Conservation (phyloP, 1,284 basidiomycete species). For the Rhodofomes roseus region DNA sequence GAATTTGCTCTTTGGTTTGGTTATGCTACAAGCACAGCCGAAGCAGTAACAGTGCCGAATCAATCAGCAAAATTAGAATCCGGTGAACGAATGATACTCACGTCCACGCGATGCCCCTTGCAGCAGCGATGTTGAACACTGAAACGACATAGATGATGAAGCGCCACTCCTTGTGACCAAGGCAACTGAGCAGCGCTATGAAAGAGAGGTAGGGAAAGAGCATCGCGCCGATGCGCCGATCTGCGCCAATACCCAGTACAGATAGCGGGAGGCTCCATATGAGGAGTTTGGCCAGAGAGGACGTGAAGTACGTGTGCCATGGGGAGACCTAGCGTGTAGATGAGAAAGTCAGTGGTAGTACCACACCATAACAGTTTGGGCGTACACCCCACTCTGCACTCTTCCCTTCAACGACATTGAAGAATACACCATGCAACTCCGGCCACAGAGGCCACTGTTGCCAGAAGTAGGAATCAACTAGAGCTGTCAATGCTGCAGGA, state of each 20-base stretch:
- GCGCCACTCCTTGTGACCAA: conserved; percentile 95
- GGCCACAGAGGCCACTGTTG: conserved; percentile 74
- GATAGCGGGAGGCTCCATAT: conserved; percentile 65
- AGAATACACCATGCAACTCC: conserved; percentile 77
- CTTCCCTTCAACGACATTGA: conserved; percentile 88
- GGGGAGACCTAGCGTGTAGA: conserved; percentile 61
- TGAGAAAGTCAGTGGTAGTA: no score
- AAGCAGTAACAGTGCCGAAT: neutral
- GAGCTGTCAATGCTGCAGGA: conserved; percentile 54
- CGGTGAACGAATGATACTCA: conserved; percentile 40
- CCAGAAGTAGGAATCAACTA: conserved; percentile 91
- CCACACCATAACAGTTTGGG: no score
- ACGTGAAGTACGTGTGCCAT: conserved; percentile 64
- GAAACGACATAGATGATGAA: conserved; percentile 91
- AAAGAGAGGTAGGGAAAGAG: conserved; percentile 55
- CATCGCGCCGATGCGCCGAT: conserved; percentile 47
- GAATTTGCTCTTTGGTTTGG: conserved; percentile 41
- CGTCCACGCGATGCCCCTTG: conserved; percentile 60
- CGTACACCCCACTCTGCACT: conserved; percentile 90
- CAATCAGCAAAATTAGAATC: no score
- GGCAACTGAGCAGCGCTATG: conserved; percentile 63
- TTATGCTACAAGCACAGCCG: conserved; percentile 32
- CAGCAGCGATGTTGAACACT: conserved; percentile 76
- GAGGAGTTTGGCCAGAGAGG: conserved; percentile 78
- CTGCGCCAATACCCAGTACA: conserved; percentile 44